Evolutionary conservation across 371 early-diverging fungal species (phyloP).

Genomic region (Dipsacomyces acuminosporus): DNA sequence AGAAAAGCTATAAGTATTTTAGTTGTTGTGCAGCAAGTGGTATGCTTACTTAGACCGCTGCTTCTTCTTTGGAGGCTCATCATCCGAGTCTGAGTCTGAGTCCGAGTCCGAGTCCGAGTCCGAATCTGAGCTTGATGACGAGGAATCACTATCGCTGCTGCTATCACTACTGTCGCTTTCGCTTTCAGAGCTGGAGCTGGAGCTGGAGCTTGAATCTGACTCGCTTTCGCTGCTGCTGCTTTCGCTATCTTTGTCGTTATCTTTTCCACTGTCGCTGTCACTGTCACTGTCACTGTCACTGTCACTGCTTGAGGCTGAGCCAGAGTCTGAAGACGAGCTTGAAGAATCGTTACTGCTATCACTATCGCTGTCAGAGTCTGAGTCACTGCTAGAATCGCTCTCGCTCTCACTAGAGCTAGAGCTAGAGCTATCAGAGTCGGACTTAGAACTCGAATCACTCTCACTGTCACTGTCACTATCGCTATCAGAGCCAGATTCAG

Average conservation of each 20-base stretch:
- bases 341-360: no score
- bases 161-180: neutral
- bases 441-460: conserved; percentile 8
- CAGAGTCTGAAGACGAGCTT: no score
- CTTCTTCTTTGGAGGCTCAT: conserved; percentile 25
- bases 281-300: no score
- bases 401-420: conserved; percentile 4
- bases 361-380: no score
- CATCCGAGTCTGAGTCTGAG: conserved; percentile 1
- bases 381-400: no score
- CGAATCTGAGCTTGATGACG: conserved; percentile 7
- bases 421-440: conserved; percentile 4
- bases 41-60: conserved; percentile 1
- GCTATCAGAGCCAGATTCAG: conserved; percentile 5
- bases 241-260: no score
- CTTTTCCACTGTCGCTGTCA: no score
- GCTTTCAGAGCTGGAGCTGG: conserved; percentile 3
- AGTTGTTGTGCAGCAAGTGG: no score
- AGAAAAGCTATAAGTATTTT: no score
- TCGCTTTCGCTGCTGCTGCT: neutral
- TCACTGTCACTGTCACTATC: neutral
- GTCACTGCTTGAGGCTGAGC: no score
- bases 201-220: neutral
- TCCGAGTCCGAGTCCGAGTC: conserved; percentile 6
- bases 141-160: conserved; percentile 2